Evolutionary conservation across 176 grass and related monocot genomes (phyloP), one percentile per base, ranked within the genome.

Genomic region (Ensete ventricosum): DNA sequence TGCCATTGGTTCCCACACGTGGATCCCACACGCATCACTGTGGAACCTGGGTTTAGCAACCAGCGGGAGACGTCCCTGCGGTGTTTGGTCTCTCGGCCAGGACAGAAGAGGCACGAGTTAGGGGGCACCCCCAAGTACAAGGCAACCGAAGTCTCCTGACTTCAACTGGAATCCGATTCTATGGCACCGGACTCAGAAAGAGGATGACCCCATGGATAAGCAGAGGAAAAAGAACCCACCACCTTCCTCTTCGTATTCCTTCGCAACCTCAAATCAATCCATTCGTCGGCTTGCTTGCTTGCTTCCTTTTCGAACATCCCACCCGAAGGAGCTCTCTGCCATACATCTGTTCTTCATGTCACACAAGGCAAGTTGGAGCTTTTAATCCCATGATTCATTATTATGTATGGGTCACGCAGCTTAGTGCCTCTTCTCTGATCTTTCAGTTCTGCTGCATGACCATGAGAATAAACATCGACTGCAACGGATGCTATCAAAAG

Each of bases 401-500:
- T 50, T 14, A 43, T 9, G n/a, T 14, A 43, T 9, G n/a, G 8
- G 50, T 2, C n/a, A 48, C 14, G 49, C 7, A 19, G 2, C n/a
- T 14, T 50, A 17, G 9, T 14, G 16, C 1, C 49, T 50, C 9
- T 49, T 0, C 19, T 74, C 17, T 55, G 0, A 54, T 14, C 25
- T 64, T 48, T 64, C 55, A 85, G 89, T 82, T 86, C 74, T 89
- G 88, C 69, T 81, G 70, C 78, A 98, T 98, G 90, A 98, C 76
- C 11, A 64, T 98, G 50, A 86, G 88, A 84, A 93, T 98, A 78
- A 98, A 81, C 90, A 93, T 98, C 50, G 95, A 93, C 82, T 98
- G 95, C 86, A 93, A 98, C 52, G 95, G 95, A 27, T 98, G 95
- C 86, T 93, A 91, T 77, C 79, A 80, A n/a, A 98, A 85, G 79